Base-by-base conservation (phyloP, 768 basidiomycete genomes). In the Phanerochaete sordida region DNA sequence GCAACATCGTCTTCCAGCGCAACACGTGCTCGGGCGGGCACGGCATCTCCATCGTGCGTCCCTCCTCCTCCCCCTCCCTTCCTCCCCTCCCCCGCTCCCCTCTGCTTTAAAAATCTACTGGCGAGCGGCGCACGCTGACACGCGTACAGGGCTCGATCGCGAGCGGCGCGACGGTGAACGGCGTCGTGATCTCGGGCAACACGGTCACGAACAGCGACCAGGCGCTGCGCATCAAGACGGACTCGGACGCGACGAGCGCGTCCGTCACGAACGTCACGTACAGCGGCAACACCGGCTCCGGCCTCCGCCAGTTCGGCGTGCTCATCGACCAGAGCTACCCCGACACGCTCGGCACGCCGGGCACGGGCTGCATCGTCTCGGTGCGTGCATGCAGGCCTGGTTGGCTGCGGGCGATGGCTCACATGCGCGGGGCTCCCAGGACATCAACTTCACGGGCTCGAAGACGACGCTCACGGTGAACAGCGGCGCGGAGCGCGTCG, bases 281-380 rank as follows among this genome's bases (percentile, higher is more conserved):
- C 68, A 74, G 73, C 1, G 81, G 76, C 35, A 87, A 88, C 68
- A 81, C 76, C 15, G 84, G 79, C 1, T 79, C 70, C 9, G 80
- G 81, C 11, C 73, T 80, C 9, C 73, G 72, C 0, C 21, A 68
- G 30, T 88, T 80, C 58, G 87, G 86, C 31, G 71, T 88, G 0
- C 54, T 89, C 61, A 85, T 89, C 35, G 82, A 85, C 66, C 83
- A 85, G 78, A 86, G 84, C 66, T 87, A 88, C 67, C 84, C 86
- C 5, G 62, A 69, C 24, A 75, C 77, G 12, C 64, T 84, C 16
- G 81, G 81, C 19, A 80, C 74, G 0, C 83, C 87, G 3, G 85
- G 85, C 30, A 81, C 69, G 16, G 85, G 85, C 3, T 81, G 84
- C 13, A 70, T 62, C n/a, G 71, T 87, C 63, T 85, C 80, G n/a